A percentile compares a stretch with the other conserved stretches of the same genome.
phyloP scores from a whole-genome alignment of 805 yeast genomes.

The Nakazawaea ambrosiae region DNA sequence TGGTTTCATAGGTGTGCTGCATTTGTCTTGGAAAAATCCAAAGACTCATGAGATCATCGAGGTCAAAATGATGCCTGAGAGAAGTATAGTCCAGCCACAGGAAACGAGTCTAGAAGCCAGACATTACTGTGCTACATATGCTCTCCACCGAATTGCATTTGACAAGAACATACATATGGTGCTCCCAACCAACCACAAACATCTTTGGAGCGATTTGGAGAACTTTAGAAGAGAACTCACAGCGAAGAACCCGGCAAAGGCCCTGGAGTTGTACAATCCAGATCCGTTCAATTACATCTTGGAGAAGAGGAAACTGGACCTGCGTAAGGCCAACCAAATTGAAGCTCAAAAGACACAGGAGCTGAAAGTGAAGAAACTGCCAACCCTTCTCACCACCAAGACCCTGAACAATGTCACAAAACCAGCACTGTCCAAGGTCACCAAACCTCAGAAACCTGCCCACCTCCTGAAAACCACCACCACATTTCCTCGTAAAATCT shows the following conservation, averaged over 20 bases:
- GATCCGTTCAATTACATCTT: conserved; percentile 72
- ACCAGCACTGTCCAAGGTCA: conserved; percentile 10
- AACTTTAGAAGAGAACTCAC: conserved; percentile 43
- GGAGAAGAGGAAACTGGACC: conserved; percentile 44
- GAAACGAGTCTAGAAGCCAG: conserved; percentile 86
- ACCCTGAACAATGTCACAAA: too few species aligned
- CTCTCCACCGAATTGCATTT: conserved; percentile 70
- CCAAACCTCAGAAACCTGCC: conserved; percentile 8
- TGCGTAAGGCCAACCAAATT: conserved; percentile 37
- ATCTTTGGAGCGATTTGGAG: conserved; percentile 72
- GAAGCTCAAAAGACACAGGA: conserved; percentile 39
- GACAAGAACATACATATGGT: conserved; percentile 83
- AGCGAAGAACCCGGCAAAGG: conserved; percentile 38
- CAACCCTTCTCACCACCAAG: conserved; percentile 29
- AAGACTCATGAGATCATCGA: conserved; percentile 64
- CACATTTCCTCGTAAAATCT: conserved; percentile 45
- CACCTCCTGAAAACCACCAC: conserved; percentile 10
- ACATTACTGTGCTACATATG: conserved; percentile 85
- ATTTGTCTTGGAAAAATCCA: conserved; percentile 69
- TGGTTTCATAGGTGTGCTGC: conserved; percentile 63
- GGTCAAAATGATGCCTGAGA: conserved; percentile 47
- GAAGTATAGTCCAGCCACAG: conserved; percentile 50
- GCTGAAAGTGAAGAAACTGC: conserved; percentile 40
- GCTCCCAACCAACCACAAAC: conserved; percentile 75
- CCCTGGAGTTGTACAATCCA: conserved; percentile 47